phyloP scores from a whole-genome alignment of 139 green algal species.

The Haematococcus sp. region DNA sequence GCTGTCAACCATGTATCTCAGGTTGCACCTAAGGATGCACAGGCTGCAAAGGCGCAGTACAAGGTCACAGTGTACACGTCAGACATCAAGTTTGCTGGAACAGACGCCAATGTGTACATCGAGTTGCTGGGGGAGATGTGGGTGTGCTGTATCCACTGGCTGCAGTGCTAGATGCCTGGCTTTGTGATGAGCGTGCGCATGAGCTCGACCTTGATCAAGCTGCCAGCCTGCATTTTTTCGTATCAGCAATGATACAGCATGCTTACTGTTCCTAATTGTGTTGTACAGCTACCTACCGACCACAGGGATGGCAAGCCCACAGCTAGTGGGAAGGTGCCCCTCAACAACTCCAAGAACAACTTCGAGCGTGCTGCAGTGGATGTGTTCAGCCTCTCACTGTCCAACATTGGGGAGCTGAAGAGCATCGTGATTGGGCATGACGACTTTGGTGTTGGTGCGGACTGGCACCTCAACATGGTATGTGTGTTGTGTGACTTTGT shows the following conservation, averaged over 20 bases:
- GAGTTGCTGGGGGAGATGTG: constrained; percentile 49
- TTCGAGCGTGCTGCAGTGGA: constrained; percentile 58
- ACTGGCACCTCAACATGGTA: constrained; percentile 65
- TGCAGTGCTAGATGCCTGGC: too few species aligned
- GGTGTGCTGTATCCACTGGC: constrained; percentile 4
- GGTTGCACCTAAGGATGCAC: constrained; percentile 25
- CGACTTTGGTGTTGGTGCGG: constrained; percentile 44
- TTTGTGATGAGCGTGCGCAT: too few species aligned
- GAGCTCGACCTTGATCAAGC: too few species aligned
- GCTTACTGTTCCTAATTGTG: background rate
- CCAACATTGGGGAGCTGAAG: constrained; percentile 45
- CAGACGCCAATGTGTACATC: constrained; percentile 67
- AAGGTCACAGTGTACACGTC: constrained; percentile 45
- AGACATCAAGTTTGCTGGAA: constrained; percentile 57
- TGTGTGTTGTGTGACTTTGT: constrained; percentile 31
- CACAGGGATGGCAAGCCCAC: constrained; percentile 34
- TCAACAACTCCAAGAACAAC: constrained; percentile 57
- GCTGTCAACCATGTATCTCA: too few species aligned
- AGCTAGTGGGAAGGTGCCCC: constrained; percentile 15
- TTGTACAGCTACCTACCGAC: background rate
- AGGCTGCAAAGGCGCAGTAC: constrained; percentile 37
- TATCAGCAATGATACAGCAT: too few species aligned
- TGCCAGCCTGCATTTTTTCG: too few species aligned
- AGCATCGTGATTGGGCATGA: constrained; percentile 61
- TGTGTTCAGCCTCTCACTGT: constrained; percentile 42